Evolutionary conservation across 2,329 filamentous ascomycete genomes (phyloP).

Genomic region (Mycocentrospora acerina): DNA sequence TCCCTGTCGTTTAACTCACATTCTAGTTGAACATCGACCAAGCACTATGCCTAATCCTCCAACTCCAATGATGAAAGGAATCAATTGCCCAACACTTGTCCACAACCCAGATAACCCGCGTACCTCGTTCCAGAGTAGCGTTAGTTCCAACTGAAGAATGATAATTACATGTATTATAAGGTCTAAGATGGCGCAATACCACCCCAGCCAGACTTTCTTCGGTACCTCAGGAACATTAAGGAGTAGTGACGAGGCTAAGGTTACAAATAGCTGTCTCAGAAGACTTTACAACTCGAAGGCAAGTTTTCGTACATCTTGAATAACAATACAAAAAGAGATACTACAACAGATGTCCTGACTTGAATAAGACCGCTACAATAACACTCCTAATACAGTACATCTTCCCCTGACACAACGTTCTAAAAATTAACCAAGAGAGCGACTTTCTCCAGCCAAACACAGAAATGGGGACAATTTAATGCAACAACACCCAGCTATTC

Average conservation of each 20-base stretch:
- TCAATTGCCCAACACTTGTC: slow-evolving; percentile 14
- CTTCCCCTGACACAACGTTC: too few species aligned
- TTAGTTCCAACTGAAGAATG: slow-evolving; percentile 15
- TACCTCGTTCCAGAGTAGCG: slow-evolving; percentile 14
- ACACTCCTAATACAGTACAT: too few species aligned
- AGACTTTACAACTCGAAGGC: too few species aligned
- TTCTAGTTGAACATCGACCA: slow-evolving; percentile 2
- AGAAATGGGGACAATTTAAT: too few species aligned
- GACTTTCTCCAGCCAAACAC: too few species aligned
- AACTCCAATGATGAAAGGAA: slow-evolving; percentile 17
- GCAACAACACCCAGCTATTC: too few species aligned
- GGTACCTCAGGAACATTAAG: not conserved
- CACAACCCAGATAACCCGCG: slow-evolving; percentile 2
- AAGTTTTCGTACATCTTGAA: too few species aligned
- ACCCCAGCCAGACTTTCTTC: slow-evolving; percentile 11
- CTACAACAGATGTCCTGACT: too few species aligned
- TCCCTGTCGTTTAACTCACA: slow-evolving; percentile 2
- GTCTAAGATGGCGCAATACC: slow-evolving; percentile 9
- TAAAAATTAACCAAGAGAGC: too few species aligned
- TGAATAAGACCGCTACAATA: too few species aligned
- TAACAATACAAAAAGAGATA: too few species aligned
- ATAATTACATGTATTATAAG: slow-evolving; percentile 11
- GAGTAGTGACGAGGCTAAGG: slow-evolving; percentile 3
- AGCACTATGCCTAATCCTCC: slow-evolving; percentile 8
- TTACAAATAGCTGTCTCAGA: not conserved